Evolutionary conservation across 1,284 basidiomycete genomes (phyloP), one percentile per base, ranked within the genome.

Genomic region (Pseudomicrostroma phylloplanum): DNA sequence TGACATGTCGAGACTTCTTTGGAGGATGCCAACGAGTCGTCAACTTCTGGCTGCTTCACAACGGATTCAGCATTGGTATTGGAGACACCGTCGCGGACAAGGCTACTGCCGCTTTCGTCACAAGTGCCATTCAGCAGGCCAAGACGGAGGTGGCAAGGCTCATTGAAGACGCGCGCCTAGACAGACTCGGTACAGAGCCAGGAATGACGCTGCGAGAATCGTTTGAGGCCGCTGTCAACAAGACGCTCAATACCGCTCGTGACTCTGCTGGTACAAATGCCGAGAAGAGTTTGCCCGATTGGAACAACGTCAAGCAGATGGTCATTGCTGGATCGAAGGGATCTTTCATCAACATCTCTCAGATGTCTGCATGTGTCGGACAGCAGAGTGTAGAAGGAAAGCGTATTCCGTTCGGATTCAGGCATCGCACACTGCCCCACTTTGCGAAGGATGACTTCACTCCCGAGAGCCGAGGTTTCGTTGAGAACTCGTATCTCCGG

Each of bases 231-330:
- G 84, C 86, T 66, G 92, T 96, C 58, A 92, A 96, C 77, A 86
- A 86, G 43, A 87, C 93, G 79, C 86, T 99, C 71, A 97, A 99
- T 81, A 84, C 88, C 81, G 96, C 94, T 67, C 92, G 94, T 85
- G 96, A 98, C 79, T 86, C 87, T 67, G 92, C 91, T 46, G 96
- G 96, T 84, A 90, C 91, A 77, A 90, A 89, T 59, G 96, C 94
- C 17, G 92, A 98, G 82, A 88, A 91, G 81, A 89, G 89, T 77
- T 83, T 98, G 84, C 96, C 96, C 83, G 91, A 92, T 79, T 92
- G 94, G 82, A 98, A 98, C 84, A 97, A 97, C 74, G 94, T 98
- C 83, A 98, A 98, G 85, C 94, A 98, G 85, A 98, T 98, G 96
- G 94, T 98, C 73, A 91, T 94, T 11, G 92, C 96, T 13, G 94